These are phyloP conservation scores for Aureoboletus auriporus DNA, from an alignment of 768 basidiomycete species.

Conservation along the genomic window DNA sequence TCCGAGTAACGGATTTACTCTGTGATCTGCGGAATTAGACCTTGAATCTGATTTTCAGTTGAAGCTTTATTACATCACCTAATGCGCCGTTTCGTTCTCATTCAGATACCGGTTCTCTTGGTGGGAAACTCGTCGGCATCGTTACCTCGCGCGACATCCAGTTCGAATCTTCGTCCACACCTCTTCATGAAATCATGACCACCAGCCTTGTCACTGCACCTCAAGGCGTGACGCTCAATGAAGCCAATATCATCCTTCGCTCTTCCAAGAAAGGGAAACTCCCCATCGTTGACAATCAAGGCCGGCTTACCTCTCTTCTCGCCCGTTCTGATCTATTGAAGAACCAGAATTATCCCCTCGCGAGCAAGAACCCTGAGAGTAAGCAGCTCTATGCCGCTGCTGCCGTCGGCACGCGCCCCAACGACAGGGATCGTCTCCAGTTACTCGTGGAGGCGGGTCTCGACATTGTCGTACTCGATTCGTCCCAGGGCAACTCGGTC, in stretches of 20 bases:
- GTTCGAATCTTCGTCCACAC: conserved; percentile 67
- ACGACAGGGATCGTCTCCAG: conserved; percentile 78
- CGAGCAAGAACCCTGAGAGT: conserved; percentile 83
- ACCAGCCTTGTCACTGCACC: conserved; percentile 80
- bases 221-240: conserved; percentile 82
- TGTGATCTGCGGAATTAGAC: conserved; percentile 72
- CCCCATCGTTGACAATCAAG: conserved; percentile 69
- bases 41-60: conserved; percentile 18
- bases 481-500: conserved; percentile 93
- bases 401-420: conserved; percentile 88
- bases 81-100: conserved; percentile 11
- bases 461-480: conserved; percentile 93
- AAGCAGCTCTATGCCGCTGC: conserved; percentile 98
- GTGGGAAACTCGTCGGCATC: conserved; percentile 92
- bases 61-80: conserved; percentile 11
- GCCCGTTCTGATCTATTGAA: conserved; percentile 97
- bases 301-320: conserved; percentile 75
- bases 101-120: conserved; percentile 79
- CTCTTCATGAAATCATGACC: conserved; percentile 87
- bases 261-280: conserved; percentile 98
- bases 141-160: conserved; percentile 96
- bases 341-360: conserved; percentile 94
- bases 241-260: conserved; percentile 93
- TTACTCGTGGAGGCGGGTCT: conserved; percentile 92
- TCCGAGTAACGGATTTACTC: conserved; percentile 65